Percentiles rank a stretch among this genome's conserved stretches.
phyloP scores from a whole-genome alignment of 345 rosid genomes.

The Linum lewisii region DNA sequence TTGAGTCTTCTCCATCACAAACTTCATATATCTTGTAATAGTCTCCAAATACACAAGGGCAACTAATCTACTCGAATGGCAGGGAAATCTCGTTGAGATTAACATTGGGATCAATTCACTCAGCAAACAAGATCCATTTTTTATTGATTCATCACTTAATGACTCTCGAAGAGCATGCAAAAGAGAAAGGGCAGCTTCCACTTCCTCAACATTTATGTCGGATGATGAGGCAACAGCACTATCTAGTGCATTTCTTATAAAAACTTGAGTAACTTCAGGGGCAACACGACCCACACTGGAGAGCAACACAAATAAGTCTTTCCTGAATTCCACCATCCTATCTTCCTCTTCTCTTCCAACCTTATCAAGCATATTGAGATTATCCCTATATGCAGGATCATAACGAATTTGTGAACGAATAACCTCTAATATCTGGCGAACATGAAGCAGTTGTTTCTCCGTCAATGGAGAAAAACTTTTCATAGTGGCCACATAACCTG shows the following conservation, averaged over 20 bases:
- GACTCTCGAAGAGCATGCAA: slow-evolving; percentile 85
- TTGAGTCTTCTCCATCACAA: slow-evolving; percentile 61
- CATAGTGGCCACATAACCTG: slow-evolving; percentile 69
- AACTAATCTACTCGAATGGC: slow-evolving; percentile 85
- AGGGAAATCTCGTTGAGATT: slow-evolving; percentile 59
- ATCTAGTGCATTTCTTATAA: slow-evolving; percentile 64
- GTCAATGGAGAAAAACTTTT: slow-evolving; percentile 57
- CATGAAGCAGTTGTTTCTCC: slow-evolving; percentile 60
- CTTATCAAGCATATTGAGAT: slow-evolving; percentile 68
- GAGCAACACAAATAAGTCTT: slow-evolving; percentile 72
- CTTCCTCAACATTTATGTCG: slow-evolving; percentile 74
- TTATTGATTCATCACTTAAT: slow-evolving; percentile 65
- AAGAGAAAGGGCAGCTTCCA: slow-evolving; percentile 94
- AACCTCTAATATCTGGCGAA: slow-evolving; percentile 72
- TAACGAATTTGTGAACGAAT: slow-evolving; percentile 64
- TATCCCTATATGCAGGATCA: slow-evolving; percentile 57
- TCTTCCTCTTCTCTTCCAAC: slow-evolving; percentile 88
- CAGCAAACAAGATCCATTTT: slow-evolving; percentile 53
- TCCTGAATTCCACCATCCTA: slow-evolving; percentile 74
- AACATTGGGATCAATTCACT: slow-evolving; percentile 67
- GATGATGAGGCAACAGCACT: slow-evolving; percentile 50
- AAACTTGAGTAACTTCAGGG: slow-evolving; percentile 65
- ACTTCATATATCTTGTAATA: slow-evolving; percentile 73
- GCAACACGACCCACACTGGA: slow-evolving; percentile 78
- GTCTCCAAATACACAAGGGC: slow-evolving; percentile 81